Evolutionary conservation across 805 yeast species (phyloP).

Genomic region (Suhomyces canberraensis): DNA sequence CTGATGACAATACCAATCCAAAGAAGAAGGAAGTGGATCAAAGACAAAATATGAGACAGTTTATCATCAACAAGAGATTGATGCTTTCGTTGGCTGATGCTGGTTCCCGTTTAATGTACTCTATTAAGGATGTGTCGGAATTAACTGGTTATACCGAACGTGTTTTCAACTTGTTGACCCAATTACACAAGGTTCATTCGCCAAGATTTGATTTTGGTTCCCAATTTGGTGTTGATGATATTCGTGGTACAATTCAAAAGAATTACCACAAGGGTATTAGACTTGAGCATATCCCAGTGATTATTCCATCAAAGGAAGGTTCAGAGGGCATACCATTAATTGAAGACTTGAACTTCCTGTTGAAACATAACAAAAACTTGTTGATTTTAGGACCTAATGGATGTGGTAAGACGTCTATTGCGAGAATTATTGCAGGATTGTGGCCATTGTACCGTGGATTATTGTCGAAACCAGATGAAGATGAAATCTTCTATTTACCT

Average conservation of each 20-base stretch:
- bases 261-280: slow-evolving; percentile 71
- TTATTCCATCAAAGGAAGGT: slow-evolving; percentile 68
- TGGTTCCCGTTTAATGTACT: slow-evolving; percentile 90
- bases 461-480: slow-evolving; percentile 68
- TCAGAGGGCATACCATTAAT: slow-evolving; percentile 60
- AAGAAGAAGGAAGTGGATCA: slow-evolving; percentile 30
- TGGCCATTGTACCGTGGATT: slow-evolving; percentile 91
- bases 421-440: slow-evolving; percentile 77
- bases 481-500: slow-evolving; percentile 74
- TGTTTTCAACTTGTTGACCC: slow-evolving; percentile 71
- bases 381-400: slow-evolving; percentile 86
- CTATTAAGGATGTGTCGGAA: slow-evolving; percentile 88
- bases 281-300: slow-evolving; percentile 77
- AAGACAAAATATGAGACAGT: slow-evolving; percentile 74
- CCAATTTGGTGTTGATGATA: slow-evolving; percentile 44
- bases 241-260: slow-evolving; percentile 77
- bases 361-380: slow-evolving; percentile 61
- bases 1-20: neutral
- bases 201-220: slow-evolving; percentile 50
- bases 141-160: slow-evolving; percentile 88
- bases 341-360: slow-evolving; percentile 56
- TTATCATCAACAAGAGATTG: slow-evolving; percentile 84
- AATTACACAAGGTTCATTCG: slow-evolving; percentile 80
- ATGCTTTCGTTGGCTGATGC: slow-evolving; percentile 93
- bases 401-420: slow-evolving; percentile 83